These are phyloP conservation scores for Aspergillus aculeatinus DNA, from an alignment of 2,329 filamentous ascomycete genomes.

Conservation along the genomic window DNA sequence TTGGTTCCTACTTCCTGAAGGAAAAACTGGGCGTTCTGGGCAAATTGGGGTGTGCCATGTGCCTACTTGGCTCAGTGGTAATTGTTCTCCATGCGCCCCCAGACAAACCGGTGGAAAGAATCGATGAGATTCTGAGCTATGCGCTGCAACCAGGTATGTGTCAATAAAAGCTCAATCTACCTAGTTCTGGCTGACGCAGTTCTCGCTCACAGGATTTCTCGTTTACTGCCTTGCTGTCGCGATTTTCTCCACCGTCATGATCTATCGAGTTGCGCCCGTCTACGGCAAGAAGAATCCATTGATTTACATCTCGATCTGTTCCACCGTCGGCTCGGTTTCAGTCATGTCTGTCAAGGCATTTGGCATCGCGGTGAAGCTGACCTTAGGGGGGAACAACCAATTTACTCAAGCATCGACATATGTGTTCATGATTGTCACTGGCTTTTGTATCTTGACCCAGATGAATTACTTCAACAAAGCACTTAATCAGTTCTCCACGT, in stretches of 20 bases:
- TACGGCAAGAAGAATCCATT: conserved; percentile 95
- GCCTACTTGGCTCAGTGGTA: conserved; percentile 91
- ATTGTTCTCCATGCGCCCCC: conserved; percentile 97
- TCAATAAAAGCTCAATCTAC: neutral
- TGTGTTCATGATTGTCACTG: conserved; percentile 90
- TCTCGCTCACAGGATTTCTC: conserved; percentile 69
- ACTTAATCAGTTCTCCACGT: conserved; percentile 91
- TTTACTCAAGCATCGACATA: conserved; percentile 95
- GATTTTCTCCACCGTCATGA: conserved; percentile 87
- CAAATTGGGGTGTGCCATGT: conserved; percentile 93
- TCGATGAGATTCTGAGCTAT: conserved; percentile 87
- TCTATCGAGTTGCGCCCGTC: conserved; percentile 85
- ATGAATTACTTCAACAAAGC: conserved; percentile 99
- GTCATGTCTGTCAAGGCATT: conserved; percentile 99
- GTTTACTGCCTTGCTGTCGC: conserved; percentile 79
- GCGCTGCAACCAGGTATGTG: conserved; percentile 82
- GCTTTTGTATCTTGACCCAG: conserved; percentile 93
- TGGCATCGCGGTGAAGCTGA: conserved; percentile 94
- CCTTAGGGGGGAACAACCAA: conserved; percentile 89
- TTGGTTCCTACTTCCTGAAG: conserved; percentile 90
- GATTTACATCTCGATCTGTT: conserved; percentile 96
- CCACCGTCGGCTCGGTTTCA: conserved; percentile 91
- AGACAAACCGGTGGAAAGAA: conserved; percentile 84
- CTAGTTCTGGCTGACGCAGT: neutral
- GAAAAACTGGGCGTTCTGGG: conserved; percentile 88